Evolutionary conservation across 2,329 filamentous ascomycete genomes (phyloP), one percentile per base, ranked within the genome.

Genomic region (Bipolaris gigantea): DNA sequence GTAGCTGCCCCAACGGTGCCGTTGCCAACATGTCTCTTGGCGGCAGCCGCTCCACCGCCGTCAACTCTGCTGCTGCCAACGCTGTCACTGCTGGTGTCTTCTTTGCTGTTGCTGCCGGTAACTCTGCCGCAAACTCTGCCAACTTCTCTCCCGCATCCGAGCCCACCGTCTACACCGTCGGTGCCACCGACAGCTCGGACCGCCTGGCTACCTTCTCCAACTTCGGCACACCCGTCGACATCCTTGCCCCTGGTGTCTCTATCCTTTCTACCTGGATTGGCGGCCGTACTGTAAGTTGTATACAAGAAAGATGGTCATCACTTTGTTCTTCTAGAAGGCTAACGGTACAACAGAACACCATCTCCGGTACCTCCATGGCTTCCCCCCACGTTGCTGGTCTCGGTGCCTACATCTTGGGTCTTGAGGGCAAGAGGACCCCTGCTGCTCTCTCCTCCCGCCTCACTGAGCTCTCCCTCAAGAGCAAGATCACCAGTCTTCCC

Each of bases 311-410:
- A 30, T 18, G 10, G 42, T 15, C n/a, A 36, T 23, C 10, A 13
- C 10, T 13, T 30, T 30, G 27, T 30, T 30, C 9, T 30, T 40
- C 25, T 25, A 47, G 46, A 54, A 10, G 54, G 51, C 55, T 43
- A 45, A 57, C 33, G 32, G 36, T 15, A 32, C 25, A 15, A 47
- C 1, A 81, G 76, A 78, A 77, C 61, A 77, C 73, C 55, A 81
- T 86, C 65, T 83, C 80, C 18, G 86, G 85, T 47, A 88, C 86
- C 19, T 84, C 80, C 49, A 87, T 87, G 85, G 87, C 87, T 46
- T 81, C 83, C 34, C 88, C 88, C 15, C 87, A 90, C 70, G 80
- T 90, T 55, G 82, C 85, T 47, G 88, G 88, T 60, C 80, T 90
- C n/a, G 85, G 82, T 35, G 87, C 86, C 44, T 90, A 89, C 75